Percentiles rank a stretch among this genome's conserved stretches.
Evolutionary conservation across 768 basidiomycete species (phyloP).

Genomic region (Coprinellus aureogranulatus): DNA sequence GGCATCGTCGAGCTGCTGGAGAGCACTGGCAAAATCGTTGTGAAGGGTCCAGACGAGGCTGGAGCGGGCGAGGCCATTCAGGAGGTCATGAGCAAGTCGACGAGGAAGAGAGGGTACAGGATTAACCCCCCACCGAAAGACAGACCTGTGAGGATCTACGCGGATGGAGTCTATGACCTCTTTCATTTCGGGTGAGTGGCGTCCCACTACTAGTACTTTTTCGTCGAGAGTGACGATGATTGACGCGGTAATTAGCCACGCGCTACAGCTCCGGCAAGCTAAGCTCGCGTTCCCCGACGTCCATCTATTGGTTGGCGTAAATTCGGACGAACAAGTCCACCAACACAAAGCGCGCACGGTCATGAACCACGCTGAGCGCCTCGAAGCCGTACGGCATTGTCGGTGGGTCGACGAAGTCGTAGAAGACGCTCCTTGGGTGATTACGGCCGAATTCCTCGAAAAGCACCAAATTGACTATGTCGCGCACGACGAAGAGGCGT

Average conservation of each 20-base stretch:
- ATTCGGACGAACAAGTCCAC: slow-evolving; percentile 79
- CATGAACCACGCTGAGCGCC: slow-evolving; percentile 86
- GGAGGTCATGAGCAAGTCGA: slow-evolving; percentile 1
- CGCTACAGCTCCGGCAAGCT: slow-evolving; percentile 92
- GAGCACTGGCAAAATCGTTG: neutral
- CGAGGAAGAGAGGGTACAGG: slow-evolving; percentile 48
- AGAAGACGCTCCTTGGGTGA: slow-evolving; percentile 87
- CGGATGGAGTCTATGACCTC: slow-evolving; percentile 96
- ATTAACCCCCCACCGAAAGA: slow-evolving; percentile 82
- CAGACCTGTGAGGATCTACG: slow-evolving; percentile 86
- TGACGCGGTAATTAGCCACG: slow-evolving; percentile 56
- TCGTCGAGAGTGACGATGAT: neutral
- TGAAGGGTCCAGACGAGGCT: neutral
- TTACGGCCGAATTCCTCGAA: slow-evolving; percentile 77
- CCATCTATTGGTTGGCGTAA: slow-evolving; percentile 90
- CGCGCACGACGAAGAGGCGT: slow-evolving; percentile 93
- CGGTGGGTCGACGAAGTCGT: slow-evolving; percentile 96
- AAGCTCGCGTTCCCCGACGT: slow-evolving; percentile 91
- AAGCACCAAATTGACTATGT: slow-evolving; percentile 93
- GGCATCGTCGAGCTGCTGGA: slow-evolving; percentile 30
- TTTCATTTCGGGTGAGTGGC: slow-evolving; percentile 91
- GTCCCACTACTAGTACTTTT: slow-evolving; percentile 6
- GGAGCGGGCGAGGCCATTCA: neutral
- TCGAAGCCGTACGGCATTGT: slow-evolving; percentile 93
- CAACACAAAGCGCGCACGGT: slow-evolving; percentile 79